phyloP scores from a whole-genome alignment of 208 protist species.

The Blechomonas ayalai region DNA sequence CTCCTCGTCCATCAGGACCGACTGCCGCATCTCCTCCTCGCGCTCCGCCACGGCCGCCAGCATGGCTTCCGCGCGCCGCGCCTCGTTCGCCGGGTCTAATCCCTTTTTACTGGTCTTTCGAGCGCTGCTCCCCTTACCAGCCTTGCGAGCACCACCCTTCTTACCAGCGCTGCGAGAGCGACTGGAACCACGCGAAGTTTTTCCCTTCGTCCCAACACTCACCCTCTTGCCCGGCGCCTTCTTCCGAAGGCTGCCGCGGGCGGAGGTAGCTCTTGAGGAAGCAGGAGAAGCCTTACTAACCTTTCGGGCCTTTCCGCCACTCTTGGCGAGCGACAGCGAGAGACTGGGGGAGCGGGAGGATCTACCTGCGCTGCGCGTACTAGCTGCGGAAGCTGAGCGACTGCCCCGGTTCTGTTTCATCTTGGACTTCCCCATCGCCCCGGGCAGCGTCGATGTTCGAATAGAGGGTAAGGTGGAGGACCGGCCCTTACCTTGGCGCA shows the following conservation, averaged over 20 bases:
- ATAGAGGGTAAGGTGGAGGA: no score
- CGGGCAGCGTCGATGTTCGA: no score
- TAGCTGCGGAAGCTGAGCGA: no score
- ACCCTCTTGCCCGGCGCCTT: neutral
- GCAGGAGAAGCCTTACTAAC: neutral
- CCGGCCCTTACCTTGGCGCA: no score
- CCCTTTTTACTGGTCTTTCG: neutral
- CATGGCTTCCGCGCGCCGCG: neutral
- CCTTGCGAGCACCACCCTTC: conserved; percentile 2
- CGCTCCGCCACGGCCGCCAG: conserved; percentile 21
- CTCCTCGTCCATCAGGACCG: conserved; percentile 43
- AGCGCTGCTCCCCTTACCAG: neutral
- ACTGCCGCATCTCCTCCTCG: conserved; percentile 26
- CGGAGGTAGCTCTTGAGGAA: neutral
- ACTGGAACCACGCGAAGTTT: neutral
- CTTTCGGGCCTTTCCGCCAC: neutral
- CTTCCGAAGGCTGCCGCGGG: neutral
- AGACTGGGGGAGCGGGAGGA: neutral
- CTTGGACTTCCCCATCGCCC: no score
- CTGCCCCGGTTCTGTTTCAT: no score
- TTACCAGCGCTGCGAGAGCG: no score
- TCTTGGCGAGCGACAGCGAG: neutral
- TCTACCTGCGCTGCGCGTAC: neutral
- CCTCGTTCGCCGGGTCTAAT: neutral
- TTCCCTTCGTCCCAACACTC: neutral